Percentiles rank a stretch among this genome's conserved stretches.
Conservation (phyloP, 1,284 basidiomycete species). For the Exsudoporus floridanus region DNA sequence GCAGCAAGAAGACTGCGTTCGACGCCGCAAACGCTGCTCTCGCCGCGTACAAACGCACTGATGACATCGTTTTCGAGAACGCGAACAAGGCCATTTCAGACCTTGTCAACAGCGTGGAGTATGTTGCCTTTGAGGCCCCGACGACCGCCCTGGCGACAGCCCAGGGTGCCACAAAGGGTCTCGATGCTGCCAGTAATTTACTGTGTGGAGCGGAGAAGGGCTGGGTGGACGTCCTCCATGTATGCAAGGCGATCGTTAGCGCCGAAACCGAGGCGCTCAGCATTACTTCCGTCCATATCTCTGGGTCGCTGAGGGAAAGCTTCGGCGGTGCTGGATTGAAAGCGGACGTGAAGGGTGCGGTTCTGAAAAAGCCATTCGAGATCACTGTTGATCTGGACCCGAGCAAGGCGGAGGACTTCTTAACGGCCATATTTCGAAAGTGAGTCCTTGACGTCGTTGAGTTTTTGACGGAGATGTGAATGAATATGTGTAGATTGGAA, state of each 20-base stretch:
- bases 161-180: neutral
- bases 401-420: slow-evolving; percentile 4
- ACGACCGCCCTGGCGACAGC: slow-evolving; percentile 3
- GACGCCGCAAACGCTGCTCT: slow-evolving; percentile 2
- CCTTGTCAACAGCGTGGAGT: slow-evolving; percentile 1
- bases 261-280: neutral
- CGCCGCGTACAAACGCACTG: neutral
- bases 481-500: neutral
- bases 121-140: neutral
- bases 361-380: slow-evolving; percentile 3
- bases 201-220: neutral
- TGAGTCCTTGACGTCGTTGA: neutral
- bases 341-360: slow-evolving; percentile 1
- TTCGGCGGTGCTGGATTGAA: neutral
- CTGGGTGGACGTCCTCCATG: neutral
- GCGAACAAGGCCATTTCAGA: neutral
- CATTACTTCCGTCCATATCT: slow-evolving; percentile 10
- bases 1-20: slow-evolving; percentile 6
- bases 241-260: neutral
- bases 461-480: neutral
- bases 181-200: neutral
- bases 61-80: neutral
- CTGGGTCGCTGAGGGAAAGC: slow-evolving; percentile 8
- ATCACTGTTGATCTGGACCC: slow-evolving; percentile 2
- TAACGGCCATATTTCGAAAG: slow-evolving; percentile 2